A percentile compares a stretch with the other conserved stretches of the same genome.
phyloP scores from a whole-genome alignment of 352 stramenopile species.

The Phytopythium sindhum region DNA sequence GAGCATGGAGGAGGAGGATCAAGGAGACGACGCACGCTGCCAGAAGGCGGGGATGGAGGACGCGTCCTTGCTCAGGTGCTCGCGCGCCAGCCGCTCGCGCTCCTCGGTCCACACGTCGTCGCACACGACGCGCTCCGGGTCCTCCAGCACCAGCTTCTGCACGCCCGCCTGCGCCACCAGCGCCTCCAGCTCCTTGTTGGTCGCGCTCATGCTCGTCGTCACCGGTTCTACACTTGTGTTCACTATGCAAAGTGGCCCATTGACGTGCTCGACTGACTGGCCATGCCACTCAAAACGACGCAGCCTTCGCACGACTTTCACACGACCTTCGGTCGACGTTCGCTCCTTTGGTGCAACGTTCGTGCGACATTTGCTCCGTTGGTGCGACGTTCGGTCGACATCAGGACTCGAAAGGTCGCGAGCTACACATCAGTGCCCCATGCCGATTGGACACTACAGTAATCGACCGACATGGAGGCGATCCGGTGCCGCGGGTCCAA shows the following conservation, averaged over 20 bases:
- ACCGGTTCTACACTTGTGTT: neutral
- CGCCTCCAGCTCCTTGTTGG: slow-evolving; percentile 69
- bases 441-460: too few relatives aligned
- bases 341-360: slow-evolving; percentile 11
- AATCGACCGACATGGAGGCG: slow-evolving; percentile 12
- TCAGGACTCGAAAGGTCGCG: slow-evolving; percentile 13
- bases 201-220: slow-evolving; percentile 30
- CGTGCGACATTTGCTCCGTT: slow-evolving; percentile 12
- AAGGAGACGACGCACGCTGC: slow-evolving; percentile 38
- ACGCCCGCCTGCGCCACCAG: slow-evolving; percentile 76
- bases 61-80: slow-evolving; percentile 69
- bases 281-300: neutral
- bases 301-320: neutral
- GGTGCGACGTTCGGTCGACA: slow-evolving; percentile 21
- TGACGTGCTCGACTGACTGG: neutral
- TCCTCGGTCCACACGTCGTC: slow-evolving; percentile 84
- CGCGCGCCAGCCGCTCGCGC: slow-evolving; percentile 62
- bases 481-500: slow-evolving; percentile 63
- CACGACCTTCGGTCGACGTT: slow-evolving; percentile 22
- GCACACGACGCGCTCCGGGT: slow-evolving; percentile 59
- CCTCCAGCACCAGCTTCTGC: slow-evolving; percentile 58
- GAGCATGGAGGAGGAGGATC: neutral
- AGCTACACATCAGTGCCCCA: too few relatives aligned
- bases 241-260: neutral
- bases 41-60: slow-evolving; percentile 79